Conservation (phyloP, 2,329 filamentous ascomycete species). For the Pseudogymnoascus sp. region DNA sequence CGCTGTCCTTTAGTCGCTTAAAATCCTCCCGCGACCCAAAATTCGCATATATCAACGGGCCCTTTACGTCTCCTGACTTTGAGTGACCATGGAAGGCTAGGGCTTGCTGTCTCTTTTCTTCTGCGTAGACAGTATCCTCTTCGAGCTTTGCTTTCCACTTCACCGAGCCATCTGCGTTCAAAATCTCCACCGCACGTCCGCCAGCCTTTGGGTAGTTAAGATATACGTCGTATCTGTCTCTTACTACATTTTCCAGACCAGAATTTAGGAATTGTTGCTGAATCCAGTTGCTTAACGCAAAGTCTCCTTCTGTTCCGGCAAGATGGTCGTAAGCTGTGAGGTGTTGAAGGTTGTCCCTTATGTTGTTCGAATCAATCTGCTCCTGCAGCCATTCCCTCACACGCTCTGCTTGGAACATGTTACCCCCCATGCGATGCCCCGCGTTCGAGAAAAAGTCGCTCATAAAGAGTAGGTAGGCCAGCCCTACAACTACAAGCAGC, state of each 20-base stretch:
- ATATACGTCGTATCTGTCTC: slow-evolving; percentile 81
- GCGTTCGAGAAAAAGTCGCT: slow-evolving; percentile 71
- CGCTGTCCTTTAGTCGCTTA: slow-evolving; percentile 58
- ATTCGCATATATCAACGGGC: slow-evolving; percentile 85
- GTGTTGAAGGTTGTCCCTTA: slow-evolving; percentile 66
- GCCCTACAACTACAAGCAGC: slow-evolving; percentile 63
- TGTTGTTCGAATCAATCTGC: slow-evolving; percentile 60
- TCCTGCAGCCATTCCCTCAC: slow-evolving; percentile 68
- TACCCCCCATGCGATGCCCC: slow-evolving; percentile 52
- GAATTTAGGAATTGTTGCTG: slow-evolving; percentile 66
- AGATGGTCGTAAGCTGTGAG: slow-evolving; percentile 82
- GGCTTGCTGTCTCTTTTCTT: slow-evolving; percentile 59
- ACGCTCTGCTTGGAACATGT: slow-evolving; percentile 76
- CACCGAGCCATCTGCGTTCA: slow-evolving; percentile 57
- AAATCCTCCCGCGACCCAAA: slow-evolving; percentile 85
- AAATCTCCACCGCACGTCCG: slow-evolving; percentile 73
- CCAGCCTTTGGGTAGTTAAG: slow-evolving; percentile 78
- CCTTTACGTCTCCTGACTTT: slow-evolving; percentile 75
- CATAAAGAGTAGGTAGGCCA: slow-evolving; percentile 79
- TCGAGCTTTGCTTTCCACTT: slow-evolving; percentile 77
- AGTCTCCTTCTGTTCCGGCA: slow-evolving; percentile 90
- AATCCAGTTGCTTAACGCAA: slow-evolving; percentile 76
- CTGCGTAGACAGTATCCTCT: slow-evolving; percentile 64
- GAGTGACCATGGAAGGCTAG: slow-evolving; percentile 83
- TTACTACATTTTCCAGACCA: slow-evolving; percentile 64